These are phyloP conservation scores for Helianthus annuus DNA, from an alignment of 129 eudicot species.

Conservation along the genomic window HanXRQr2.0-SUNRISE NC_035443.2:23005173-23005672, in stretches of 20 bases:
- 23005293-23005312: constrained; percentile 57
- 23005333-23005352: constrained; percentile 38
- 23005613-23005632: too few species aligned
- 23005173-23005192: too few species aligned
- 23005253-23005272: not conserved
- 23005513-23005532: constrained; percentile 4
- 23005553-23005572: not conserved
- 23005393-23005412: constrained; percentile 61
- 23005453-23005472: constrained; percentile 45
- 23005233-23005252: not conserved
- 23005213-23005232: too few species aligned
- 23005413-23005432: constrained; percentile 50
- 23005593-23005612: too few species aligned
- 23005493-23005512: constrained; percentile 58
- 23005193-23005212: too few species aligned
- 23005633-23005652: not conserved
- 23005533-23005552: not conserved
- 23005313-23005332: constrained; percentile 64
- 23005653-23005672: not conserved
- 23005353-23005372: constrained; percentile 60
- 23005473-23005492: constrained; percentile 51
- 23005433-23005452: constrained; percentile 41
- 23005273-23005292: constrained; percentile 61
- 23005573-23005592: not conserved
- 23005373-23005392: constrained; percentile 52